Conservation (phyloP, 2,329 filamentous ascomycete species). For the Xylariaceae sp. region DNA sequence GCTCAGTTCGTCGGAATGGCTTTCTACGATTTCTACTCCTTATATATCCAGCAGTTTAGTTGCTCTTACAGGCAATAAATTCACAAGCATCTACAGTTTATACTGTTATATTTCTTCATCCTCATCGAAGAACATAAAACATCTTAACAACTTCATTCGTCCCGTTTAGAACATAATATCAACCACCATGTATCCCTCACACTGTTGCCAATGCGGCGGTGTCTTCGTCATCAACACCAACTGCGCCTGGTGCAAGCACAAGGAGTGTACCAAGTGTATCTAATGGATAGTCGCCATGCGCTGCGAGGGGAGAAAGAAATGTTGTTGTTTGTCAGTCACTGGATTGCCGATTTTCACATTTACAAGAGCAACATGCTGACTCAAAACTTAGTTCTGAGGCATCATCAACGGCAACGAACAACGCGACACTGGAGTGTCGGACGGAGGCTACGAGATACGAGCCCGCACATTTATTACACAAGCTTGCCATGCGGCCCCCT, state of each 20-base stretch:
- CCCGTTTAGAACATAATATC: neutral
- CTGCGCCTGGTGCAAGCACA: slow-evolving; percentile 43
- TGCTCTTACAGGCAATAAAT: neutral
- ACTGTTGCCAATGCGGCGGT: slow-evolving; percentile 43
- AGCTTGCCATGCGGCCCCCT: neutral
- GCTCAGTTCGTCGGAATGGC: neutral
- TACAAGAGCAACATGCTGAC: neutral
- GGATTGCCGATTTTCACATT: neutral
- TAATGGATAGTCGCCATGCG: slow-evolving; percentile 21
- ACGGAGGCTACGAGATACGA: neutral
- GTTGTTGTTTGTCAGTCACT: neutral
- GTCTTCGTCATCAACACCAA: slow-evolving; percentile 42
- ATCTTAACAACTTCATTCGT: neutral
- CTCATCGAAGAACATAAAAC: neutral
- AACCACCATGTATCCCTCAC: slow-evolving; percentile 37
- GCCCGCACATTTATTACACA: neutral
- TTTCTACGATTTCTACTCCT: neutral
- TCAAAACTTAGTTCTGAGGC: neutral
- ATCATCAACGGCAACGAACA: neutral
- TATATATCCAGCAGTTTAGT: neutral
- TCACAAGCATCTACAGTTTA: no score
- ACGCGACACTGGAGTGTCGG: neutral
- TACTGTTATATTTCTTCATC: no score
- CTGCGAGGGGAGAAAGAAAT: neutral
- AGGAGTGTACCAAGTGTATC: slow-evolving; percentile 38